A percentile compares a stretch with the other conserved stretches of the same genome.
phyloP scores from a whole-genome alignment of 2,329 filamentous ascomycete genomes.

The Cercospora sojina region DNA sequence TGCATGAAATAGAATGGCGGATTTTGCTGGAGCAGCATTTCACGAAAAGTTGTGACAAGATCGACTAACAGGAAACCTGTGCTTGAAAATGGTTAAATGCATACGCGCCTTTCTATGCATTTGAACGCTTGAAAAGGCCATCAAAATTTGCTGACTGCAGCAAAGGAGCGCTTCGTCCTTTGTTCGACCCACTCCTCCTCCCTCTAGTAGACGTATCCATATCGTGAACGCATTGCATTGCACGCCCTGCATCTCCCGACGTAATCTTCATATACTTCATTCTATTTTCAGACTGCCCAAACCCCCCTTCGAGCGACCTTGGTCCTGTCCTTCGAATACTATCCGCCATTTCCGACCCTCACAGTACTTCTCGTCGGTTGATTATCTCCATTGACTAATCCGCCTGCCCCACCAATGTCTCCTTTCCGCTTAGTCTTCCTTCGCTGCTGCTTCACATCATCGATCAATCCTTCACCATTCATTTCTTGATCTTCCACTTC shows the following conservation, averaged over 20 bases:
- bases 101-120: background rate
- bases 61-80: background rate
- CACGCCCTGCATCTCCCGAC: background rate
- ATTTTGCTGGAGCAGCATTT: too few species aligned
- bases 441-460: constrained; percentile 23
- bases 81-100: background rate
- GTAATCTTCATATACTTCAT: background rate
- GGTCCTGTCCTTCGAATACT: background rate
- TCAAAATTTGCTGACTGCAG: background rate
- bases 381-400: constrained; percentile 23
- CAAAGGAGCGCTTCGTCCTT: constrained; percentile 1
- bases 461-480: constrained; percentile 19
- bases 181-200: background rate
- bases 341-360: constrained; percentile 6
- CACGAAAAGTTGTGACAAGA: background rate
- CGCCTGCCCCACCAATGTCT: constrained; percentile 9
- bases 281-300: background rate
- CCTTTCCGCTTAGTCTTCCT: constrained; percentile 18
- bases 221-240: background rate
- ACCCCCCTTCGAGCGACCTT: background rate
- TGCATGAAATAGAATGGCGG: background rate
- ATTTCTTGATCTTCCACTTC: constrained; percentile 37
- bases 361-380: constrained; percentile 10
- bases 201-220: background rate
- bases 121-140: background rate